Conservation (phyloP, 805 yeast genomes). For the Nakazawaea molendinolei region DNA sequence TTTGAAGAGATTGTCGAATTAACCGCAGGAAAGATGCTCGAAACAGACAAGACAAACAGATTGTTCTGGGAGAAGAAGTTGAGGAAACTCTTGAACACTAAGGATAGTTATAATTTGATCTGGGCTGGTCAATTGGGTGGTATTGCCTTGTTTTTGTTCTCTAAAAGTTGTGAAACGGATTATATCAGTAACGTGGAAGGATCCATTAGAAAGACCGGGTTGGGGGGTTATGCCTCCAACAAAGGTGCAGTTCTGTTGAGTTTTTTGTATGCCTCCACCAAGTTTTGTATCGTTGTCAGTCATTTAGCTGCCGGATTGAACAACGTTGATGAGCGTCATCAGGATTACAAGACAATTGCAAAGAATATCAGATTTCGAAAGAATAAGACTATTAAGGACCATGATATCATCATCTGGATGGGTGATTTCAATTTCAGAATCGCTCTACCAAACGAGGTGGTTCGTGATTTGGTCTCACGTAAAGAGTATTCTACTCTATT, state of each 20-base stretch:
- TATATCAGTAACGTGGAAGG: constrained; percentile 65
- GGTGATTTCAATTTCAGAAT: constrained; percentile 93
- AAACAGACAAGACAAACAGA: constrained; percentile 59
- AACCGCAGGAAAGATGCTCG: constrained; percentile 75
- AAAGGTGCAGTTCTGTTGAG: constrained; percentile 78
- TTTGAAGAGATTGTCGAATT: constrained; percentile 87
- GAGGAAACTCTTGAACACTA: constrained; percentile 34
- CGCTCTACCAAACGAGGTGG: constrained; percentile 63
- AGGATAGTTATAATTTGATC: constrained; percentile 43
- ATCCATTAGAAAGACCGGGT: constrained; percentile 75
- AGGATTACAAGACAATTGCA: constrained; percentile 71
- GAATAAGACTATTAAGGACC: constrained; percentile 70
- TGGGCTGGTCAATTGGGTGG: constrained; percentile 88
- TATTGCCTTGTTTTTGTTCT: constrained; percentile 61
- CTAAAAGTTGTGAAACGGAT: constrained; percentile 43
- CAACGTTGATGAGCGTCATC: constrained; percentile 78
- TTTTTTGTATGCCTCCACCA: constrained; percentile 51
- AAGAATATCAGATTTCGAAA: constrained; percentile 76
- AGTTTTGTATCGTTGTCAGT: constrained; percentile 78
- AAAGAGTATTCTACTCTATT: constrained; percentile 45
- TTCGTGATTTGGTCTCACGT: constrained; percentile 46
- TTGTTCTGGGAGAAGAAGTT: constrained; percentile 62
- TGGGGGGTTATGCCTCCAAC: constrained; percentile 51
- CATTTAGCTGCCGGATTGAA: constrained; percentile 91
- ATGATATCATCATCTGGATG: constrained; percentile 85